These are phyloP conservation scores for Fusarium nisikadoi DNA, from an alignment of 2,329 filamentous ascomycete species.

Conservation along the genomic window DNA sequence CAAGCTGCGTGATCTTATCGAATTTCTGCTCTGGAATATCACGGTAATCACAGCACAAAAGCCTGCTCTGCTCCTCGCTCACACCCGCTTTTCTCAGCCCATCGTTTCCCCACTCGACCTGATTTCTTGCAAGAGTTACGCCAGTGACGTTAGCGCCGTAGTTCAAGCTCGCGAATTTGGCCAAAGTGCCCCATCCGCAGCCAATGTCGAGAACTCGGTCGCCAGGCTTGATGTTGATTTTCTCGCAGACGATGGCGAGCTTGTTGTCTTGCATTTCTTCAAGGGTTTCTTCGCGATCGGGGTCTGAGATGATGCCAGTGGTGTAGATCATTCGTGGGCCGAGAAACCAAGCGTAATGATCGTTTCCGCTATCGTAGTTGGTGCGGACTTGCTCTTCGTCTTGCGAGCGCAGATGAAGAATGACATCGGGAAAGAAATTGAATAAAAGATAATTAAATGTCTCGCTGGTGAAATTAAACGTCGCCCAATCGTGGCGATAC, in stretches of 20 bases:
- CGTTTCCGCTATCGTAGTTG: slow-evolving; percentile 94
- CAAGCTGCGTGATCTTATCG: slow-evolving; percentile 94
- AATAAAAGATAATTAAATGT: slow-evolving; percentile 87
- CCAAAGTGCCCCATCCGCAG: slow-evolving; percentile 94
- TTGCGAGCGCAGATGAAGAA: slow-evolving; percentile 89
- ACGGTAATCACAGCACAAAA: slow-evolving; percentile 94
- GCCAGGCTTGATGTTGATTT: slow-evolving; percentile 82
- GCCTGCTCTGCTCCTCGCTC: slow-evolving; percentile 82
- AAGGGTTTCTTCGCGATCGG: slow-evolving; percentile 85
- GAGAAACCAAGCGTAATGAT: slow-evolving; percentile 97
- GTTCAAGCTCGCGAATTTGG: slow-evolving; percentile 88
- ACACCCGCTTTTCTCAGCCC: slow-evolving; percentile 82
- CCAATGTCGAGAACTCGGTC: slow-evolving; percentile 90
- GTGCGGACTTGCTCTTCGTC: slow-evolving; percentile 96
- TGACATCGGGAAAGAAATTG: slow-evolving; percentile 83
- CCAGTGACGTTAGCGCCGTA: slow-evolving; percentile 86
- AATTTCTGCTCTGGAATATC: slow-evolving; percentile 87
- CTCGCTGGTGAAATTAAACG: slow-evolving; percentile 84
- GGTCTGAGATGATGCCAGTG: slow-evolving; percentile 87
- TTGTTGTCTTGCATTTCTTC: slow-evolving; percentile 98
- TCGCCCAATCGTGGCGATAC: slow-evolving; percentile 94
- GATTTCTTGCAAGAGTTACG: slow-evolving; percentile 91
- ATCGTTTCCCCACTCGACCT: slow-evolving; percentile 93
- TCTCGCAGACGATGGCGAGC: slow-evolving; percentile 90
- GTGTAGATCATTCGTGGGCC: slow-evolving; percentile 98